Evolutionary conservation across 345 rosid genomes (phyloP).

Genomic region (Kernera saxatilis): DNA sequence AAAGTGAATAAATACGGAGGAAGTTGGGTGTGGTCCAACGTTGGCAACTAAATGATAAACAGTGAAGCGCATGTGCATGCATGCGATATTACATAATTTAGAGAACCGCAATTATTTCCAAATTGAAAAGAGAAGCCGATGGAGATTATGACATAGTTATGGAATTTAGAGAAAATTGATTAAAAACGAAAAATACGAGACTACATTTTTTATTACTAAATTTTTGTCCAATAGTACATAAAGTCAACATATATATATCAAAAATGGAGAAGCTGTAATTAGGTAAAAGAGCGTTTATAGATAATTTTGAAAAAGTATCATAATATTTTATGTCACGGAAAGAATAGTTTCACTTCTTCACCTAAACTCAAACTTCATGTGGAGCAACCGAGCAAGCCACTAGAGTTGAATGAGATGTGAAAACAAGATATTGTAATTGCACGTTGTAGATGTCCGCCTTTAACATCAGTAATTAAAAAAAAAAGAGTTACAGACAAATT

Average conservation of each 20-base stretch:
- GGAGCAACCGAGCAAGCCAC: neutral
- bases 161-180: neutral
- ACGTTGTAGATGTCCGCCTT: neutral
- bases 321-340: too few relatives aligned
- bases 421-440: neutral
- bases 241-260: too few relatives aligned
- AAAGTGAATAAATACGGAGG: conserved; percentile 3
- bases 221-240: neutral
- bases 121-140: neutral
- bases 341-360: too few relatives aligned
- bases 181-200: neutral
- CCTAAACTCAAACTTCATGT: too few relatives aligned
- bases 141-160: too few relatives aligned
- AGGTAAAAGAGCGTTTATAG: too few relatives aligned
- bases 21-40: conserved; percentile 25
- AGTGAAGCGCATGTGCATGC: conserved; percentile 19
- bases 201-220: neutral
- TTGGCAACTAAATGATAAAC: conserved; percentile 18
- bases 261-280: neutral
- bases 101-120: neutral
- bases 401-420: neutral
- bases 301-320: too few relatives aligned
- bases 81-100: neutral
- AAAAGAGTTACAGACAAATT: too few relatives aligned
- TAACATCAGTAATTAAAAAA: neutral